Evolutionary conservation across 768 basidiomycete genomes (phyloP), one percentile per base, ranked within the genome.

Genomic region (Trametes coccinea): DNA sequence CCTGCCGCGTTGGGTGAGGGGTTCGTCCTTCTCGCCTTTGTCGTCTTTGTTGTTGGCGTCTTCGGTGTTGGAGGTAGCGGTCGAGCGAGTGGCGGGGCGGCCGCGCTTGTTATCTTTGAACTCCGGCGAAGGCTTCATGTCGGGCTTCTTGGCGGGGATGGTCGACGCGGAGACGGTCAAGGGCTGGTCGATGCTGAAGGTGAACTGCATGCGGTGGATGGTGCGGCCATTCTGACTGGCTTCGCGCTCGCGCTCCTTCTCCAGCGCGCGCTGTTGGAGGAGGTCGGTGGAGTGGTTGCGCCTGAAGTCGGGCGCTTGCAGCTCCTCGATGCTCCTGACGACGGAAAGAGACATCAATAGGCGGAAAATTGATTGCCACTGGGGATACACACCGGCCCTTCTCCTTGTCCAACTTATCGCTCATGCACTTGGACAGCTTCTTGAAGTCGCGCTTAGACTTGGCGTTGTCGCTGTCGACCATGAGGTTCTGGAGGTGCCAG

Each of bases 371-470:
- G 61, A 48, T 22, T 13, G 39, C 14, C 41, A 30, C 11, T 33
- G 29, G 34, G 6, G 34, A 37, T 41, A 83, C 90, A 65, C 53
- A 92, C 92, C 90, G 77, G 71, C 92, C 92, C 77, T 93, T 93
- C 78, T 94, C 92, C 78, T 91, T 92, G 82, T 94, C 92, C 69
- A 94, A 80, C 75, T 91, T 93, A 79, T 94, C 92, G 65, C 92
- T 84, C 93, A 94, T 94, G 72, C 76, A 84, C 75, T 89, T 92
- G 68, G 89, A 90, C 57, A 94, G 85, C 69, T 91, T 92, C 79
- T 88, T 90, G 81, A 94, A 93, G 76, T 93, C 91, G 51, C 92
- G 88, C 72, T 92, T 92, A 14, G 88, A 86, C 76, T 86, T 90
- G 45, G 92, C 91, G 65, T 92, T 92, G 81, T 94, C 93, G 62